Conservation (phyloP, 1,284 basidiomycete species). For the Phylloporus sp. region DNA sequence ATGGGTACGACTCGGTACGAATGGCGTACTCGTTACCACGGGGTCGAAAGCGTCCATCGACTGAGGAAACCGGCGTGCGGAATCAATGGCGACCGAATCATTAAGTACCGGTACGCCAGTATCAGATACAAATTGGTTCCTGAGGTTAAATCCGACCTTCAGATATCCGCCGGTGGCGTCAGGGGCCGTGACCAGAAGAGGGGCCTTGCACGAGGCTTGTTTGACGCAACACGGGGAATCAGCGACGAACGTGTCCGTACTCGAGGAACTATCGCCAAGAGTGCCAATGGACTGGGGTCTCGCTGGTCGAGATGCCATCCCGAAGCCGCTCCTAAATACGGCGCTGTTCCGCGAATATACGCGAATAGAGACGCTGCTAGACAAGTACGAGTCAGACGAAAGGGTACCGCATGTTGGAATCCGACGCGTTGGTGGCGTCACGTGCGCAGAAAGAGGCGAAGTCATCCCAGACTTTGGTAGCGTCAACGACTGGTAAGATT, state of each 20-base stretch:
- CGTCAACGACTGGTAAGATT: background rate
- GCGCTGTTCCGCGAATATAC: conserved; percentile 3
- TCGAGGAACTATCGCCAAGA: conserved; percentile 19
- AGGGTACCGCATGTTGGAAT: background rate
- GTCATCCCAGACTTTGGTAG: background rate
- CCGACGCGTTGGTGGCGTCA: conserved; percentile 14
- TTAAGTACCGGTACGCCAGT: background rate
- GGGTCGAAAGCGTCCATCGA: conserved; percentile 19
- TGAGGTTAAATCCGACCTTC: background rate
- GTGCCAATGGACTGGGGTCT: conserved; percentile 15
- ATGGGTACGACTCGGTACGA: background rate
- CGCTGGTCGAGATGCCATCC: conserved; percentile 2
- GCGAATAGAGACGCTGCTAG: conserved; percentile 14
- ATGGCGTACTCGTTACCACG: conserved; percentile 22
- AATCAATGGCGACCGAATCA: background rate
- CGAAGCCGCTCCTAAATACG: background rate
- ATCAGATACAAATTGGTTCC: background rate
- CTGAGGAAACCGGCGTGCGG: background rate
- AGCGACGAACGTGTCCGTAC: conserved; percentile 29
- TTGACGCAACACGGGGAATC: conserved; percentile 28
- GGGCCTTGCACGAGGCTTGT: conserved; percentile 8
- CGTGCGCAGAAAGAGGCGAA: background rate
- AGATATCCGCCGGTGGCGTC: background rate
- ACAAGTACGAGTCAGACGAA: conserved; percentile 3
- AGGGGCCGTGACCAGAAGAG: conserved; percentile 5